A percentile compares a stretch with the other conserved stretches of the same genome.
Conservation (phyloP, 345 rosid species). For the Excoecaria agallocha region DNA sequence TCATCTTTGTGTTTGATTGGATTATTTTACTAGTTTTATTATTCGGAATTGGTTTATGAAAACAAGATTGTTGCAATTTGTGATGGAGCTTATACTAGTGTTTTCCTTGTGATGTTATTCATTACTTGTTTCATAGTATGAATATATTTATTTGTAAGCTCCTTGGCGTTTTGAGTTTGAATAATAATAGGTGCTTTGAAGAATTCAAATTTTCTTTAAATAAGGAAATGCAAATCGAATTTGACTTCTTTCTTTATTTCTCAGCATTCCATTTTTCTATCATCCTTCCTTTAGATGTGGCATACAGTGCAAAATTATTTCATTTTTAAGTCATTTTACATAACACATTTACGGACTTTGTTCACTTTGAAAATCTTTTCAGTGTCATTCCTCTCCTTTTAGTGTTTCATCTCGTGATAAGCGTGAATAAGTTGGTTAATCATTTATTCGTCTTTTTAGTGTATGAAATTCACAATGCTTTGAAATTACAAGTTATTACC, state of each 20-base stretch:
- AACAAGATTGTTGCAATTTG: too few relatives aligned
- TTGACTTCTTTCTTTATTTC: not conserved
- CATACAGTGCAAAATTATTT: not conserved
- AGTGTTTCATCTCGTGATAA: not conserved
- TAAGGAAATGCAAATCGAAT: not conserved
- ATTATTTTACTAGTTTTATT: not conserved
- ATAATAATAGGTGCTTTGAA: not conserved
- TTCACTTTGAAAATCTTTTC: not conserved
- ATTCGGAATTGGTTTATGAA: too few relatives aligned
- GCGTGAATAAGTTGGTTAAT: not conserved
- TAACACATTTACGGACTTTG: not conserved
- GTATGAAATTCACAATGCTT: not conserved
- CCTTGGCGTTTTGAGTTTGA: not conserved
- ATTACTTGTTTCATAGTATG: not conserved
- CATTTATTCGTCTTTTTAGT: not conserved
- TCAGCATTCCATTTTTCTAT: not conserved
- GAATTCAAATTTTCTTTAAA: not conserved
- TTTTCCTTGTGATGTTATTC: not conserved
- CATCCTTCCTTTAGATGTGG: not conserved
- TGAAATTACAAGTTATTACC: not conserved
- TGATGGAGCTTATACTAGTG: not conserved
- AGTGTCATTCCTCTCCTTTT: not conserved
- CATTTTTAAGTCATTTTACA: not conserved
- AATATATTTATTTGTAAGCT: not conserved
- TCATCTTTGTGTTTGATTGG: not conserved